Percentiles rank a stretch among this genome's conserved stretches.
Evolutionary conservation across 108 stramenopile species (phyloP).

Genomic region (Skeletonema tropicum): DNA sequence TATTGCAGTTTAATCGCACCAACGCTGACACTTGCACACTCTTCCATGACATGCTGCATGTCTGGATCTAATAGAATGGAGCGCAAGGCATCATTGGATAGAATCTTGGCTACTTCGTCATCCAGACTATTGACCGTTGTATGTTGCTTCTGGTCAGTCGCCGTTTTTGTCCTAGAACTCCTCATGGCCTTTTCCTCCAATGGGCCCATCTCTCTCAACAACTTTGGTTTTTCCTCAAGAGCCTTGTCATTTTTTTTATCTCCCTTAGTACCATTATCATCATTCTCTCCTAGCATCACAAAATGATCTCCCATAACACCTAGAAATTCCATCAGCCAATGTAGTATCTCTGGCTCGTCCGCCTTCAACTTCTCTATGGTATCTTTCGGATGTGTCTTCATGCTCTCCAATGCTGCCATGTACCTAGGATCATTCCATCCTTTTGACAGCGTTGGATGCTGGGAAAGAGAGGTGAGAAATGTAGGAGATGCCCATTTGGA

Average conservation of each 20-base stretch:
- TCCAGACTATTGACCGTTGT: not conserved
- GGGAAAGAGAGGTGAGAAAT: constrained; percentile 32
- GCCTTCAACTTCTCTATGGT: constrained; percentile 57
- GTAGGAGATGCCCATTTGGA: constrained; percentile 38
- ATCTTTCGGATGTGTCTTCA: constrained; percentile 53
- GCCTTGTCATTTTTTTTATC: constrained; percentile 5
- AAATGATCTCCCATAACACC: constrained; percentile 56
- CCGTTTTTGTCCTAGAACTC: not conserved
- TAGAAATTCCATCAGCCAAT: constrained; percentile 46
- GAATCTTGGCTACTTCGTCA: constrained; percentile 35
- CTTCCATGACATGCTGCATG: constrained; percentile 55
- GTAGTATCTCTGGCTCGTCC: constrained; percentile 43
- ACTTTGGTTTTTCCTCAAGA: not conserved
- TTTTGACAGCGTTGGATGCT: constrained; percentile 40
- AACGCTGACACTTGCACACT: constrained; percentile 26
- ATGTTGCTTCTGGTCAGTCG: not conserved
- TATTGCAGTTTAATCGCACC: constrained; percentile 24
- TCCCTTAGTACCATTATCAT: not conserved
- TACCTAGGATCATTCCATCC: constrained; percentile 45
- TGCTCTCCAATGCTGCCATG: constrained; percentile 42
- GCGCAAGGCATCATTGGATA: constrained; percentile 44
- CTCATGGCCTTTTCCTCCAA: constrained; percentile 48
- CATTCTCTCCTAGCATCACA: constrained; percentile 19
- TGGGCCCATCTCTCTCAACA: constrained; percentile 39
- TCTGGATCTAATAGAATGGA: constrained; percentile 51